Percentiles rank a stretch among this genome's conserved stretches.
These are phyloP conservation scores for Fusarium mexicanum DNA, from an alignment of 2,329 filamentous ascomycete genomes.

Conservation along the genomic window DNA sequence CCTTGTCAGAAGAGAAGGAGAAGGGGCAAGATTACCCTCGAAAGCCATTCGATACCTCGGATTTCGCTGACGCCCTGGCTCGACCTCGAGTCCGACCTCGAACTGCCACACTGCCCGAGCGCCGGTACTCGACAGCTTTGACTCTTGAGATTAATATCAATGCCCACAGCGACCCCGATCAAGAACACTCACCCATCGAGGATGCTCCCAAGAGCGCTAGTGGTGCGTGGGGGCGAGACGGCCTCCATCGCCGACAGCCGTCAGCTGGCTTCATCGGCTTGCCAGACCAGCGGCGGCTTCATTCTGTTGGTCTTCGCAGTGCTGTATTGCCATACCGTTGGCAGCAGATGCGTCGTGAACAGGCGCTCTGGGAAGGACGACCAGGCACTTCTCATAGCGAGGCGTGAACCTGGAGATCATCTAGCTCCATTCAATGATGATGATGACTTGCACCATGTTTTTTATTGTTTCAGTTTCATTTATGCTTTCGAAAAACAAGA, in stretches of 20 bases:
- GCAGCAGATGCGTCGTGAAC: conserved; percentile 35
- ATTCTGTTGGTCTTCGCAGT: conserved; percentile 41
- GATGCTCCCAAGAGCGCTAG: conserved; percentile 36
- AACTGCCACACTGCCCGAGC: conserved; percentile 36
- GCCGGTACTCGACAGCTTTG: conserved; percentile 41
- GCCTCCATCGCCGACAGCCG: conserved; percentile 36
- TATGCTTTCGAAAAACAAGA: neutral
- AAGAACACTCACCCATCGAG: conserved; percentile 33
- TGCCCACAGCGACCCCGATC: conserved; percentile 25
- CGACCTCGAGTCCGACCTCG: conserved; percentile 27
- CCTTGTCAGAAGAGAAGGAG: conserved; percentile 19
- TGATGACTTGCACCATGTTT: conserved; percentile 1
- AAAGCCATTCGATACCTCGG: conserved; percentile 21
- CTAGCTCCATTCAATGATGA: neutral
- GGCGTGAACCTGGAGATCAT: conserved; percentile 9
- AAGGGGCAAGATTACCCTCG: conserved; percentile 22
- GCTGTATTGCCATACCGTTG: conserved; percentile 43
- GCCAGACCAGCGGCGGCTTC: conserved; percentile 37
- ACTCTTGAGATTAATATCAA: conserved; percentile 37
- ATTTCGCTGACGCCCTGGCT: conserved; percentile 24
- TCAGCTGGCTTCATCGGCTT: conserved; percentile 42
- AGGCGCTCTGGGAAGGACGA: conserved; percentile 36
- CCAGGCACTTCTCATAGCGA: conserved; percentile 42
- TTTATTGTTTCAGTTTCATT: neutral
- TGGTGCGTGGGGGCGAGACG: conserved; percentile 11